A percentile compares a stretch with the other conserved stretches of the same genome.
These are phyloP conservation scores for peach (Prunus persica) DNA, from an alignment of 306 rosid species.

Conservation along the genomic window DNA sequence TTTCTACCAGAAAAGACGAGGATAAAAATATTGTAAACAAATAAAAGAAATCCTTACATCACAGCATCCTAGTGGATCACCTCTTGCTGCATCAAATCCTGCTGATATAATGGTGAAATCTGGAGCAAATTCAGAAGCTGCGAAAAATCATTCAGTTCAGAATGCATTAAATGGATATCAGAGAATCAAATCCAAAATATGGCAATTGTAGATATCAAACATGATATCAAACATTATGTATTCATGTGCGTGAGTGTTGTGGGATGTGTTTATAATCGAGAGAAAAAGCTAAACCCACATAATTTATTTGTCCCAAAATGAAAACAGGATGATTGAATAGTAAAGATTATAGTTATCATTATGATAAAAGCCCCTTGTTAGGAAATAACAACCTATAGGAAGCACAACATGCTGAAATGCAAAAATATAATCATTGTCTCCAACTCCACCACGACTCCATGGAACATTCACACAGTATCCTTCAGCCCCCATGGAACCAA, in stretches of 20 bases:
- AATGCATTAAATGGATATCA: constrained; percentile 11
- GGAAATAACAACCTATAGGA: constrained; percentile 74
- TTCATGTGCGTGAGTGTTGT: background rate
- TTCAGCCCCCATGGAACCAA: constrained; percentile 93
- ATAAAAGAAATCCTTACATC: constrained; percentile 57
- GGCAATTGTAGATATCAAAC: background rate
- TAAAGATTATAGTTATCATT: background rate
- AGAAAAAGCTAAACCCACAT: background rate
- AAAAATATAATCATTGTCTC: constrained; percentile 85
- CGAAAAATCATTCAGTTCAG: constrained; percentile 28
- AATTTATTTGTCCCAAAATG: background rate
- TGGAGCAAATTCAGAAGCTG: constrained; percentile 89
- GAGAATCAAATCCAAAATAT: constrained; percentile 2
- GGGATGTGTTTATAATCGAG: background rate
- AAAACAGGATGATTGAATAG: background rate
- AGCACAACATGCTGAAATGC: constrained; percentile 90
- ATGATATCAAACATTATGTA: background rate
- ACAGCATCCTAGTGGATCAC: constrained; percentile 95
- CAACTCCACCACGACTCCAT: constrained; percentile 88
- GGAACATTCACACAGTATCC: constrained; percentile 97
- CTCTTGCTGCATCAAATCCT: constrained; percentile 99
- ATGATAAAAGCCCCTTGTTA: background rate
- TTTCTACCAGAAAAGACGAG: background rate
- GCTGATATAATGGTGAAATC: constrained; percentile 95
- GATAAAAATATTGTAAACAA: background rate